Evolutionary conservation across 2,329 filamentous ascomycete species (phyloP), one percentile per base, ranked within the genome.

Genomic region (Parascedosporium putredinis): DNA sequence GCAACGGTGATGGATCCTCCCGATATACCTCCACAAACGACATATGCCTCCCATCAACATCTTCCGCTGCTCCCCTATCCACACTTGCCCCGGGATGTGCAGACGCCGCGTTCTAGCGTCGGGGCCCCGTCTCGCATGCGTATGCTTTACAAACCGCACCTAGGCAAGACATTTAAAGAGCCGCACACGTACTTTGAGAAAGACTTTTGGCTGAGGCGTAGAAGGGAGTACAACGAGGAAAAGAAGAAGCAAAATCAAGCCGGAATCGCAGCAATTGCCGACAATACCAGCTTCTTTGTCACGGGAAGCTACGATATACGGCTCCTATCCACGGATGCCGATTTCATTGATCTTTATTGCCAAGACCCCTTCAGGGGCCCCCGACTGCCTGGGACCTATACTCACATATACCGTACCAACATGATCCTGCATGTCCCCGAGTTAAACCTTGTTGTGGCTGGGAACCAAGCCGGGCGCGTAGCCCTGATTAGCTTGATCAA

Each of bases 361-460:
- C 7, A 23, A 14, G 40, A 45, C 31, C 40, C 48, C 16, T 12
- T 51, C 44, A 45, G 53, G 24, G 50, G 50, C 16, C 48, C 45
- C 4, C 10, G 51, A 4, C 40, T 46, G 25, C 24, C 31, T 4
- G 18, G 33, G 3, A 14, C 23, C 29, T 43, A 27, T n/a, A 18
- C n/a, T 22, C n/a, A 24, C 14, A 20, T 52, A 20, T 22, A 20
- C 10, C 33, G 36, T 3, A 54, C 87, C 20, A 82, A 75, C 64
- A 79, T 86, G 71, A 64, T 79, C 33, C 66, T 74, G 0, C 73
- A 81, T 47, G 78, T 90, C 1, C 83, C 83, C 0, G 81, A 86
- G 56, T 68, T 93, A 1, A 82, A 74, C n/a, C 67, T 89, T 12
- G 75, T 89, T 7, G 69, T 87, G 3, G 67, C 83, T 1, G 86